Percentiles rank a stretch among this genome's conserved stretches.
These are phyloP conservation scores for Syzygium aromaticum DNA, from an alignment of 345 rosid species.

Conservation along the genomic window DNA sequence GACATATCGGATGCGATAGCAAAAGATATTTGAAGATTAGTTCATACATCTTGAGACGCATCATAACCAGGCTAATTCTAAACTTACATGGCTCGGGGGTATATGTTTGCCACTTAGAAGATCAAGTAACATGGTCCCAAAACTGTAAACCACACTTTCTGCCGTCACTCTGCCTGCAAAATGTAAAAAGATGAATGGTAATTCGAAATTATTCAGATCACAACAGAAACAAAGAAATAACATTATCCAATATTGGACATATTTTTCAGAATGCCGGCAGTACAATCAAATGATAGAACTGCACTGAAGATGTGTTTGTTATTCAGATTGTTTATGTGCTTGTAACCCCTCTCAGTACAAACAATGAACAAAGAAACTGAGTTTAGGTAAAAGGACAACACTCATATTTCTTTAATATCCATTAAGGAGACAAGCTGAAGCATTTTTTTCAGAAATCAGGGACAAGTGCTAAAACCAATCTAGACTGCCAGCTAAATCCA, in stretches of 20 bases:
- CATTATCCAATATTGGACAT: background rate
- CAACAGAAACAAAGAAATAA: background rate
- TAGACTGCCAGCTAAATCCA: background rate
- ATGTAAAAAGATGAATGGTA: background rate
- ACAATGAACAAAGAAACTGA: background rate
- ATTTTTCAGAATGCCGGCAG: background rate
- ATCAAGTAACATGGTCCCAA: conserved; percentile 90
- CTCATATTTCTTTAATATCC: background rate
- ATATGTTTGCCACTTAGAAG: conserved; percentile 97
- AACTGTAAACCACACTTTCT: conserved; percentile 95
- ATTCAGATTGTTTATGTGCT: background rate
- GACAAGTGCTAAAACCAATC: background rate
- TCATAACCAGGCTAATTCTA: background rate
- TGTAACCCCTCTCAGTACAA: background rate
- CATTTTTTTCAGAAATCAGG: background rate
- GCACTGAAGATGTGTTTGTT: background rate
- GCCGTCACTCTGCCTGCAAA: conserved; percentile 79
- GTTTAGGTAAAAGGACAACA: background rate
- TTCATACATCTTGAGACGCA: background rate
- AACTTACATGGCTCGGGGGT: conserved; percentile 92
- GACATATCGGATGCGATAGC: background rate
- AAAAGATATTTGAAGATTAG: background rate
- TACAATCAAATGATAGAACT: background rate
- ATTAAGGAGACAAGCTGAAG: background rate
- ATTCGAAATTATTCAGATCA: background rate